Evolutionary conservation across 140 eudicot species (phyloP).

Genomic region (Cichorium intybus): DNA sequence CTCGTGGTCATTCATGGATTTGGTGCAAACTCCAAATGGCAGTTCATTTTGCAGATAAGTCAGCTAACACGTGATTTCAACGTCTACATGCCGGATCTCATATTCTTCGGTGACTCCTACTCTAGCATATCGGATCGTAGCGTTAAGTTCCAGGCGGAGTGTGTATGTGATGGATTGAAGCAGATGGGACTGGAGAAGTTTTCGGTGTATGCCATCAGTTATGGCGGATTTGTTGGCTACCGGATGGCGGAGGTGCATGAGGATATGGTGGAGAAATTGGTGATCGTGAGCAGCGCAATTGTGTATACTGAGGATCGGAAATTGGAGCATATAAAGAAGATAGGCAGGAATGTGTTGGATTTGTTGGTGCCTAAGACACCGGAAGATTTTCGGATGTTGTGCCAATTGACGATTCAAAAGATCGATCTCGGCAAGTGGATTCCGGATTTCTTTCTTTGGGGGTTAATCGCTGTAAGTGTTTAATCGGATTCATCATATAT

Average conservation of each 20-base stretch:
- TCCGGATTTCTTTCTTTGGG: conserved; percentile 55
- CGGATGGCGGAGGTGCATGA: conserved; percentile 64
- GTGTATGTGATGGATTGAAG: conserved; percentile 48
- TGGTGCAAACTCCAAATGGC: conserved; percentile 70
- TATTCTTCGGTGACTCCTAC: conserved; percentile 67
- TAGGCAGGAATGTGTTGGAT: conserved; percentile 45
- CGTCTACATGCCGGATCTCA: conserved; percentile 62
- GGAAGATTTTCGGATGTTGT: conserved; percentile 37
- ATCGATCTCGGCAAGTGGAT: conserved; percentile 41
- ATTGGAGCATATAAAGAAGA: conserved; percentile 35
- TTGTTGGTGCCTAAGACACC: conserved; percentile 52
- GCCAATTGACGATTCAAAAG: conserved; percentile 40
- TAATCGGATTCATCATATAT: not conserved
- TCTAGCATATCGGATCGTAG: conserved; percentile 40
- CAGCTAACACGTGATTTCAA: conserved; percentile 47
- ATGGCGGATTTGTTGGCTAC: conserved; percentile 78
- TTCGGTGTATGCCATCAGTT: conserved; percentile 63
- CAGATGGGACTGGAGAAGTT: conserved; percentile 54
- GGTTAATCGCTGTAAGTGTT: conserved; percentile 48
- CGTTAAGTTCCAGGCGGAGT: conserved; percentile 53
- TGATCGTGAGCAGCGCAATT: conserved; percentile 68
- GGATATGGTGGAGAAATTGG: conserved; percentile 57
- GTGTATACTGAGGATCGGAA: conserved; percentile 46
- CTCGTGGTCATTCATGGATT: conserved; percentile 69
- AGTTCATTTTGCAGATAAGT: conserved; percentile 46